Evolutionary conservation across 139 green algal genomes (phyloP).

Genomic region (Chlamydomonas eustigma): DNA sequence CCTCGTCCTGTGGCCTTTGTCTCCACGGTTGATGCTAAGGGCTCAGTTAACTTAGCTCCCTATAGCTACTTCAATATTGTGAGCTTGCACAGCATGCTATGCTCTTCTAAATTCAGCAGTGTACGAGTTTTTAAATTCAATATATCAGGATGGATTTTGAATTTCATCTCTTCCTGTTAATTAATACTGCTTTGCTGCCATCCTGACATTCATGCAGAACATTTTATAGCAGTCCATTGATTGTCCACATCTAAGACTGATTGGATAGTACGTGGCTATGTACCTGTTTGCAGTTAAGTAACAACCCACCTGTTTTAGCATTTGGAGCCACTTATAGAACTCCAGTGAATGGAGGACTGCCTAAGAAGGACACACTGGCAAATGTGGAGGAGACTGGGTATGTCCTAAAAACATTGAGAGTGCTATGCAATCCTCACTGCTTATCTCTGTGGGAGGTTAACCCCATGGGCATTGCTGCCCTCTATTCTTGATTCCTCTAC

Average conservation of each 20-base stretch:
- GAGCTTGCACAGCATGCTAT: constrained; percentile 20
- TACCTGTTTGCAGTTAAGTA: constrained; percentile 40
- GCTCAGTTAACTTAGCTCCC: constrained; percentile 68
- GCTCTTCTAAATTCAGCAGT: background rate
- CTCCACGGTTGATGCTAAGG: constrained; percentile 42
- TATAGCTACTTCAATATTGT: constrained; percentile 89
- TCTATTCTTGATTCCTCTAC: background rate
- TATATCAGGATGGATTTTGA: background rate
- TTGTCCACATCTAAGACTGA: no score
- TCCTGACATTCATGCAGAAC: background rate
- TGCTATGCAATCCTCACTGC: background rate
- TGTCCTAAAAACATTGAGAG: constrained; percentile 1
- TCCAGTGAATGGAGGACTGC: constrained; percentile 30
- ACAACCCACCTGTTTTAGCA: constrained; percentile 69
- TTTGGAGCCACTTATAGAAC: constrained; percentile 46
- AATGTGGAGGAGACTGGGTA: constrained; percentile 87
- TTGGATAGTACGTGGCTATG: no score
- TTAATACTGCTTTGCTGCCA: background rate
- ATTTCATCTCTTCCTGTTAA: background rate
- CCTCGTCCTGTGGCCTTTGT: constrained; percentile 84
- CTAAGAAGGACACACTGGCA: constrained; percentile 82
- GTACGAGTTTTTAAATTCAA: background rate
- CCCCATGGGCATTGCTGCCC: background rate
- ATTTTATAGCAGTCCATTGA: no score
- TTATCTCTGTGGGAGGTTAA: background rate